Evolutionary conservation across 2,329 filamentous ascomycete species (phyloP), one percentile per base, ranked within the genome.

Genomic region (Ciborinia camelliae): DNA sequence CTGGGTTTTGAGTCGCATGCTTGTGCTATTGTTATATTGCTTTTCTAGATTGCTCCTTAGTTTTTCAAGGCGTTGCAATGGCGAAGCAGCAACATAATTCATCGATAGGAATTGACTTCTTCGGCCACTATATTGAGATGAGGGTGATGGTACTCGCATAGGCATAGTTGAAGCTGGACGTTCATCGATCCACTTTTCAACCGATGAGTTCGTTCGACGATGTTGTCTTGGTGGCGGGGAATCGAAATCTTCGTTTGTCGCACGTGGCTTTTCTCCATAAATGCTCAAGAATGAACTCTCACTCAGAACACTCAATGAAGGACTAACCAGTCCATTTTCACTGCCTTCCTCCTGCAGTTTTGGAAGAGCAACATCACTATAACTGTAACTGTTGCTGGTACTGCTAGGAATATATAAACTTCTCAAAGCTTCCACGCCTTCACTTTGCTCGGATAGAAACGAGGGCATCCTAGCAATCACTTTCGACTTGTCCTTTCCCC

Each of bases 281-380:
- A 90, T 78, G 69, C 86, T 89, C 28, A 83, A 70, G 70, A 90
- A 89, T 0, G 86, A 89, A 72, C 86, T 89, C 73, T 89, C 86
- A 68, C 86, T 89, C 67, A 90, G 75, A 15, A 89, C 79, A 68
- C 87, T 89, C 58, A 89, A 75, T 41, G 81, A 83, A 4, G 87
- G 86, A 68, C 86, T 90, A 35, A 78, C 79, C 65, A 84, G 71
- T 51, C 77, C 79, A 61, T 68, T 68, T 37, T 51, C 62, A 15
- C 67, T 66, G 20, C 20, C 41, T 30, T 77, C 76, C 18, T 83
- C 82, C 0, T 76, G 76, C 41, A 81, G 73, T 26, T 80, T 80
- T 1, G 82, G 79, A 32, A 87, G 73, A 66, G 81, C 85, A 30
- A 81, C 70, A 7, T 81, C 72, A 69, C 83, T 87, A 28, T 76